Base-by-base conservation (phyloP, 2,329 filamentous ascomycete species). In the Nannizzia gypsea region DNA sequence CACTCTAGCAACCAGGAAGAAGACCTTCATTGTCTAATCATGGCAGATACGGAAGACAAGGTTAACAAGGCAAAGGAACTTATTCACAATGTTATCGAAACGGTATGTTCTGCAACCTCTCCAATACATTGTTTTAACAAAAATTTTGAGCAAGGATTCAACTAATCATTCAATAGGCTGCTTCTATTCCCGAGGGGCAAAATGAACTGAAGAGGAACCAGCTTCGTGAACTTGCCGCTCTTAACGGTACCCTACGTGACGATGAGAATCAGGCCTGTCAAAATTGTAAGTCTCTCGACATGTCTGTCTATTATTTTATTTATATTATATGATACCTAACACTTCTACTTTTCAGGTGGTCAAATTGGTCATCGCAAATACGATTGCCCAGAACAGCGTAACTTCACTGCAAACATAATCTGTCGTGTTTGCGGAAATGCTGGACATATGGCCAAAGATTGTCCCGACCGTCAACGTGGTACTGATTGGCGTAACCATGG, bases 1-100 rank as follows among this genome's bases (percentile, higher is more conserved):
- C 93, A 99, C 77, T 90, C 92, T 75, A 97, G 93, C 83, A 99
- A 99, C 81, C 93, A 99, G 82, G 93, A 99, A 80, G 93, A 99
- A 78, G 93, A 99, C 74, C 82, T 99, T 61, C 93, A 99, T 77
- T 99, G 93, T 77, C 80, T 99, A 73, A 97, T 99, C 78, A 99
- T 99, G 93, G 93, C 93, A 70, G 93, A 99, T 71, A 97, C 92
- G 40, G 95, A 99, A 78, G 93, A 99, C 64, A 99, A 99, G 79
- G 91, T 99, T 73, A 95, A 95, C 80, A 99, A 97, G 77, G 93
- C 93, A 66, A 99, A 97, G 81, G 90, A 95, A 77, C 78, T 97
- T 63, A 96, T 99, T 64, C 92, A 99, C 77, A 96, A 97, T 67
- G 88, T 99, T 70, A 97, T 99, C 71, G 93, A 99, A 77, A 99